Base-by-base conservation (phyloP, 805 yeast genomes). In the Pichia californica region DNA sequence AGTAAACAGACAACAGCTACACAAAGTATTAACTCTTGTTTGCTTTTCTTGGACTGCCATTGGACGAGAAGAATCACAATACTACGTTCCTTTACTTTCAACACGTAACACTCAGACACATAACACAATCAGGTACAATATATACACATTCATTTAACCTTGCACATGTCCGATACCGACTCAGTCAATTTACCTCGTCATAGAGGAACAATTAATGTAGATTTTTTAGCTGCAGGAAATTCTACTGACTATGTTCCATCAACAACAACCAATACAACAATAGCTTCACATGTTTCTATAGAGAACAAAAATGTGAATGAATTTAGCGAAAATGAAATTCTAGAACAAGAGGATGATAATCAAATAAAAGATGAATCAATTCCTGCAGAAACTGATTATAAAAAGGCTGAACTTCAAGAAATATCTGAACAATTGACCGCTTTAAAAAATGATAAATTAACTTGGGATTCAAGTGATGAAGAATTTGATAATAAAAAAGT, bases 121-220 rank as follows among this genome's bases (percentile, higher is more conserved):
- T n/a, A n/a, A n/a, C n/a, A n/a, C n/a, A n/a, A n/a, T n/a, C n/a
- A n/a, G n/a, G n/a, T n/a, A n/a, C n/a, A 7, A 23, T 7, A 7
- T 23, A 23, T 23, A 23, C 25, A 23, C 25, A 23, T 23, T 23
- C 25, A 23, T 23, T 23, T 23, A 23, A 9, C 9, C 25, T 23
- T 23, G 6, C 6, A 23, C 27, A 38, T 31, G 41, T 23, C 36
- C 11, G 35, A 42, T 11, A 5, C 31, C 6, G 49, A 48, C 2
- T 19, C 41, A 16, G 39, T 49, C 3, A 31, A 45, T 7, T 40
- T 59, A 16, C 65, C 65, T 20, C 56, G 65, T 21, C 52, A 50
- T 32, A 47, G 53, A 32, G 64, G 56, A 8, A 59, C 62, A 2
- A 37, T 55, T 26, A 53, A 61, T 40, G 62, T 61, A 31, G 57